A percentile compares a stretch with the other conserved stretches of the same genome.
Conservation (phyloP, 768 basidiomycete species). For the Royoungia palumana region DNA sequence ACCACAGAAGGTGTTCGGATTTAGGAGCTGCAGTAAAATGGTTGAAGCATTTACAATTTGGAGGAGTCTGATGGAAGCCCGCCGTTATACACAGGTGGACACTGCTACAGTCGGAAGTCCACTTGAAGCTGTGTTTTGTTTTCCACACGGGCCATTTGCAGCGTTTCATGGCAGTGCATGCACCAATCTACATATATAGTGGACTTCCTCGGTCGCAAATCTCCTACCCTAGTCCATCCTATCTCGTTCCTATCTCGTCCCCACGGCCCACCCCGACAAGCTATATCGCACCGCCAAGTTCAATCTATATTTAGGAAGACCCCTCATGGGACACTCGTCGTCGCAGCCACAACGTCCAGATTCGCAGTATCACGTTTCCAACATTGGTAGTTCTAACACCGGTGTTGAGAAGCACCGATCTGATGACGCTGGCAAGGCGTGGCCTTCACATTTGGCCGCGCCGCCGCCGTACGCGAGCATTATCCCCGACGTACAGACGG, state of each 20-base stretch:
- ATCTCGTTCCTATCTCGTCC: background rate
- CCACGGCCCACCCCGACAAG: background rate
- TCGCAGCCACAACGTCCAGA: conserved; percentile 5
- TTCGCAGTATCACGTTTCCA: conserved; percentile 3
- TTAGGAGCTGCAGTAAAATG: too few relatives aligned
- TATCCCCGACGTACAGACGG: conserved; percentile 6
- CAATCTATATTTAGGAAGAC: conserved; percentile 3
- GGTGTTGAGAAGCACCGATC: conserved; percentile 1
- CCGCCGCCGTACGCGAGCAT: conserved; percentile 27
- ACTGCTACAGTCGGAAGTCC: too few relatives aligned
- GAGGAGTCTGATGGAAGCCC: too few relatives aligned
- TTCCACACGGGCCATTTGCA: too few relatives aligned
- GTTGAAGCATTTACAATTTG: too few relatives aligned
- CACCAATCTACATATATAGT: too few relatives aligned
- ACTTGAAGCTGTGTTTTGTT: too few relatives aligned
- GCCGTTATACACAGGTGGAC: too few relatives aligned
- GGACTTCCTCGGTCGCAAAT: too few relatives aligned
- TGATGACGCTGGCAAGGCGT: background rate
- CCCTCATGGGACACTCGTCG: conserved; percentile 11
- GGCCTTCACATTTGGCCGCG: conserved; percentile 5
- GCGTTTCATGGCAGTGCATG: too few relatives aligned
- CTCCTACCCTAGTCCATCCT: background rate
- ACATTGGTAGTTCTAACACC: background rate
- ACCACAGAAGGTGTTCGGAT: too few relatives aligned
- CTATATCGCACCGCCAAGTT: conserved; percentile 2